Base-by-base conservation (phyloP, 305 asterid species). In the Fraxinus ornus region DNA sequence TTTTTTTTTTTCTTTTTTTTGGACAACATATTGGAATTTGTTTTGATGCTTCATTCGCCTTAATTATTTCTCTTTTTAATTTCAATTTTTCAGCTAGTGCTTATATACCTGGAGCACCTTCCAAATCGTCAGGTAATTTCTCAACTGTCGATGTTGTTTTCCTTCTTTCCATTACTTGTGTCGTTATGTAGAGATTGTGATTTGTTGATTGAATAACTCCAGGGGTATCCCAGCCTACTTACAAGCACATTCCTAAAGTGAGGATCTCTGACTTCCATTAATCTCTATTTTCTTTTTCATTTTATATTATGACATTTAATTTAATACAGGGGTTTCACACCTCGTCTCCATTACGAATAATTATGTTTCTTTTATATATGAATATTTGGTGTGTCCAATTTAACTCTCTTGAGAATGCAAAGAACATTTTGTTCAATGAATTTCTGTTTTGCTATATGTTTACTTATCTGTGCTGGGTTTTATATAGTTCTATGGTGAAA, bases 241-340 rank as follows among this genome's bases (percentile, higher is more conserved):
- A 88, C 92, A 96, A 93, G 93, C 99, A 96, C 90, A 90, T 94
- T 77, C 98, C 99, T 22, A 94, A 94, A 90, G 99, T 94, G 88
- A 83, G 81, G 39, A 55, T 74, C 55, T 77, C 78, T 78, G 39
- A 80, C 83, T 75, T 68, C 47, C 21, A 32, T 12, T 68, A 30
- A 30, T 68, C 19, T 68, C 37, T 15, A 10, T 68, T 68, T 13
- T 10, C 75, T 68, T 28, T 68, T 37, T 2, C 21, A 12, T 68
- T 68, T 68, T 15, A 30, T 3, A 30, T 12, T 30, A 26, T 68
- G 21, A 68, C 21, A 26, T 68, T 26, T 12, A 32, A 32, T 32
- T 26, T 12, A 32, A 32, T 32, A 4, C 12, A 4, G 39, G 37
- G 75, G 1, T 68, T 68, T 68, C 28, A 22, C 39, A 22, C 32